These are phyloP conservation scores for Gelatoporia subvermispora DNA, from an alignment of 768 basidiomycete genomes.

Conservation along the genomic window DNA sequence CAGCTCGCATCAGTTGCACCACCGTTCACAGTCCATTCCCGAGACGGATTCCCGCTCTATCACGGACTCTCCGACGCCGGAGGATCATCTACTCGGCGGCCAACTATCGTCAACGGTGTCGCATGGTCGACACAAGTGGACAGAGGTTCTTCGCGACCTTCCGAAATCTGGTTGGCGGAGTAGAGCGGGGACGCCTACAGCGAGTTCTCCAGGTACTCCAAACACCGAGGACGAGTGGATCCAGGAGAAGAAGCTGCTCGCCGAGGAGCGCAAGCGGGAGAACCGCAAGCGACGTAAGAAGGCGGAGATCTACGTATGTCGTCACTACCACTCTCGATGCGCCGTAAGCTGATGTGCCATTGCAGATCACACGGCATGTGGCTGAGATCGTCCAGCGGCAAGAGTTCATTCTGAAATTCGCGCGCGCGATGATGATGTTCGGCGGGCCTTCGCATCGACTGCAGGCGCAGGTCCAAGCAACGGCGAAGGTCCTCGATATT, in stretches of 20 bases:
- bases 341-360: not conserved
- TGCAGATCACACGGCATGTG: constrained; percentile 76
- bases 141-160: constrained; percentile 35
- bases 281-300: constrained; percentile 55
- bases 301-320: constrained; percentile 70
- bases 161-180: constrained; percentile 24
- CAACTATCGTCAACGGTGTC: not conserved
- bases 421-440: constrained; percentile 86
- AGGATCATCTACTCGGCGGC: constrained; percentile 6
- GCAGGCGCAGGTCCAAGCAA: constrained; percentile 75
- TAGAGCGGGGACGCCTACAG: constrained; percentile 18
- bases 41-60: not conserved
- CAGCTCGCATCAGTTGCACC: constrained; percentile 13
- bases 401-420: constrained; percentile 80
- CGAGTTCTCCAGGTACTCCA: constrained; percentile 24
- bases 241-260: constrained; percentile 19
- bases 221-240: constrained; percentile 25
- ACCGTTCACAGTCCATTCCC: not conserved
- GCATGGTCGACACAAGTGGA: constrained; percentile 27
- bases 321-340: not conserved
- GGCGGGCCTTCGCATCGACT: constrained; percentile 81
- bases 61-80: constrained; percentile 7
- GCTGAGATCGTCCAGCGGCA: constrained; percentile 79
- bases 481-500: constrained; percentile 74
- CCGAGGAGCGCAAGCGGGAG: constrained; percentile 34